Percentiles rank a stretch among this genome's conserved stretches.
phyloP scores from a whole-genome alignment of 2,329 filamentous ascomycete species.

The Cadophora gregata region DNA sequence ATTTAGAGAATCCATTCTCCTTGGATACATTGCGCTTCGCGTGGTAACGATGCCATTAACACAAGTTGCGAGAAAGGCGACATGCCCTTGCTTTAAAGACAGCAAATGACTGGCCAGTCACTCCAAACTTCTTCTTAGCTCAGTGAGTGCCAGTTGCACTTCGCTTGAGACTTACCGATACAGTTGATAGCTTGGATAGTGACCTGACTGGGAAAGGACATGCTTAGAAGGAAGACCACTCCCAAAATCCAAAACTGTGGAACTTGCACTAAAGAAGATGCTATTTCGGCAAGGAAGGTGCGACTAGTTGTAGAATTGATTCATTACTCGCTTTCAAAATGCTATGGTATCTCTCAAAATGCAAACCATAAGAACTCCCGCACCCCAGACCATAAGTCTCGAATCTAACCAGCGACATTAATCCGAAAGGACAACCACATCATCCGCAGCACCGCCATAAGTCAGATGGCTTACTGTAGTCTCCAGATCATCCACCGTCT shows the following conservation, averaged over 20 bases:
- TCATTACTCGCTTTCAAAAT: neutral
- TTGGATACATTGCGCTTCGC: no score
- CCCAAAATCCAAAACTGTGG: neutral
- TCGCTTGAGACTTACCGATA: no score
- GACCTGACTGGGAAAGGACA: neutral
- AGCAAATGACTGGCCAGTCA: no score
- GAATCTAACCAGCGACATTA: neutral
- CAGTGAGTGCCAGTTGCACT: no score
- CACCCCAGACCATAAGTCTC: neutral
- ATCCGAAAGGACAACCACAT: neutral
- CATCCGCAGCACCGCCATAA: neutral
- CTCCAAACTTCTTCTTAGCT: no score
- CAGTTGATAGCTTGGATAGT: no score
- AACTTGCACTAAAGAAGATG: neutral
- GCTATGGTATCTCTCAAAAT: constrained; percentile 10
- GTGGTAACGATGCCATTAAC: no score
- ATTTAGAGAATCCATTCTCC: no score
- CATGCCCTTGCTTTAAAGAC: no score
- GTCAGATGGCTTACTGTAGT: neutral
- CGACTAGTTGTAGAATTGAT: neutral
- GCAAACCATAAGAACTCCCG: neutral
- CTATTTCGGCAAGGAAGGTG: neutral
- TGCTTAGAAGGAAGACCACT: neutral
- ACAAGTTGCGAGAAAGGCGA: no score
- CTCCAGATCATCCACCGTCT: constrained; percentile 7